Evolutionary conservation across 495 filamentous ascomycete genomes (phyloP), one percentile per base, ranked within the genome.

Genomic region (Emericellopsis terricola): DNA sequence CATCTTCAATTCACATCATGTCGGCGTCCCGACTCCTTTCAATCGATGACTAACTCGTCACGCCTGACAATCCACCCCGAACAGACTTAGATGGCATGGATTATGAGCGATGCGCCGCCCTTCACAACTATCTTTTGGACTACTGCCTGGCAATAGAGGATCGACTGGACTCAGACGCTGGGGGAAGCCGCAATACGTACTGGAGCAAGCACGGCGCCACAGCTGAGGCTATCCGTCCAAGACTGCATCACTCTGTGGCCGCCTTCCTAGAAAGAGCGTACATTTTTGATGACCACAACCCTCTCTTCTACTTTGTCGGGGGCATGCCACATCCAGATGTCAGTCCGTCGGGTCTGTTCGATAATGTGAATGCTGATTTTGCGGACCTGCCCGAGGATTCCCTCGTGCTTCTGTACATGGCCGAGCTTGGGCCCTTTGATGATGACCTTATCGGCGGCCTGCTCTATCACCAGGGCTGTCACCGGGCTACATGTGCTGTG

Each of bases 111-210:
- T 64, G 60, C 30, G 56, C 57, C 8, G 49, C 48, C 33, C 38
- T 64, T 15, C 59, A 61, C 39, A 64, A 62, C 34, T 48, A 55
- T 21, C 39, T 64, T 15, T 43, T 55, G 15, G 37, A 47, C 21
- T 50, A 55, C 36, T 49, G 39, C 40, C 60, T 45, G 49, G 37
- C 51, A 31, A 38, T 48, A 10, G 44, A 46, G 32, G 43, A 41
- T 16, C 34, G 24, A 27, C 13, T 37, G 11, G 31, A 23, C 23
- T 38, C 38, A 1, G 37, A 43, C 17, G 34, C 51, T 2, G 35
- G 16, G 2, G 8, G 15, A 4, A 19, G 47, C 23, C 38, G 23
- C 10, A 17, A 24, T 14, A 41, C 42, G 6, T 51, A 38, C 20
- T 48, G 46, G 30, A 34, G 31, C 14, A 28, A 11, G 10, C 21